Evolutionary conservation across 768 basidiomycete genomes (phyloP).

Genomic region (Termitomyces sp.): DNA sequence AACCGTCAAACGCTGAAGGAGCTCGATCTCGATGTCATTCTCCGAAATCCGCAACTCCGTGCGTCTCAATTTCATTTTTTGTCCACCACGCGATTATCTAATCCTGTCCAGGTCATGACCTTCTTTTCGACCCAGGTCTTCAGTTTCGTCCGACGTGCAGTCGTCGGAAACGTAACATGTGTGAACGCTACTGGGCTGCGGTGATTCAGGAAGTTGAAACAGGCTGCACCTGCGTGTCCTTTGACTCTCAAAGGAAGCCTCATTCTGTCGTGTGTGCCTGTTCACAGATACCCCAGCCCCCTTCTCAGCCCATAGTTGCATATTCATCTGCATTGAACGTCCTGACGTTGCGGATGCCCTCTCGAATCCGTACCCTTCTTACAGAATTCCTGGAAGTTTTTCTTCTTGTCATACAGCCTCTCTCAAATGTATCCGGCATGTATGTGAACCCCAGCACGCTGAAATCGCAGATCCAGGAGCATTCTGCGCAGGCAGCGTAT

Average conservation of each 20-base stretch:
- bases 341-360: constrained; percentile 62
- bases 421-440: constrained; percentile 54
- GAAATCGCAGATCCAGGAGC: constrained; percentile 54
- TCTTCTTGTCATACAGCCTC: constrained; percentile 78
- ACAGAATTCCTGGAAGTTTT: constrained; percentile 77
- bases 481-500: constrained; percentile 56
- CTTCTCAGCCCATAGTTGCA: constrained; percentile 34
- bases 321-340: constrained; percentile 37
- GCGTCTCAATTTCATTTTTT: constrained; percentile 33
- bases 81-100: constrained; percentile 11
- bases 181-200: constrained; percentile 84
- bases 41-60: constrained; percentile 90
- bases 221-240: constrained; percentile 82
- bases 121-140: constrained; percentile 80
- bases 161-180: constrained; percentile 62
- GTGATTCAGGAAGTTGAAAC: constrained; percentile 69
- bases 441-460: constrained; percentile 55
- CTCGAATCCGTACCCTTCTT: constrained; percentile 65
- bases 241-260: constrained; percentile 55
- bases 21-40: constrained; percentile 78
- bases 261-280: constrained; percentile 52
- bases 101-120: constrained; percentile 63
- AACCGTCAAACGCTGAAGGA: constrained; percentile 80
- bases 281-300: constrained; percentile 34
- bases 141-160: constrained; percentile 78